These are phyloP conservation scores for Annona cherimola DNA, from an alignment of 164 flowering plant species.

Conservation along the genomic window DNA sequence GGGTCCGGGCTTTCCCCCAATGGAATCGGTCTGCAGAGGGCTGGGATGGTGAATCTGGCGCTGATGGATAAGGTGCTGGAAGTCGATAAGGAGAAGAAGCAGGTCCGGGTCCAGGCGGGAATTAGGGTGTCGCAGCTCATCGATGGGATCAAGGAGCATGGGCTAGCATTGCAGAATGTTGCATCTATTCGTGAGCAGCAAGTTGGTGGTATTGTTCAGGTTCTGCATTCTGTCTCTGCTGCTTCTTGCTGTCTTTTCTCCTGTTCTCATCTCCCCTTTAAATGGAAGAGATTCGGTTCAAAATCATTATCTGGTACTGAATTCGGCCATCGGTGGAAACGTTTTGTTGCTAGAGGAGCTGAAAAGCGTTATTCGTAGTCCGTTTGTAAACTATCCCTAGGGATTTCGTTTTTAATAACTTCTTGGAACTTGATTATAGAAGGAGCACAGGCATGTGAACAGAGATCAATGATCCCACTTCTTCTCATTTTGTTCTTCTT, in stretches of 20 bases:
- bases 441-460: neutral
- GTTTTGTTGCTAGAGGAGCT: neutral
- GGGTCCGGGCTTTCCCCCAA: slow-evolving; percentile 96
- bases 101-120: slow-evolving; percentile 85
- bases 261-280: neutral
- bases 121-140: slow-evolving; percentile 85
- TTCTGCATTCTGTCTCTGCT: slow-evolving; percentile 10
- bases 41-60: slow-evolving; percentile 93
- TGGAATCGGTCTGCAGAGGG: slow-evolving; percentile 80
- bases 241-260: neutral
- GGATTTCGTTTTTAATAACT: neutral
- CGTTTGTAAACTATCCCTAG: neutral
- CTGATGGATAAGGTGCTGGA: slow-evolving; percentile 85
- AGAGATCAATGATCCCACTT: neutral
- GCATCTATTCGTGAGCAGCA: slow-evolving; percentile 98
- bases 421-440: neutral
- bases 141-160: slow-evolving; percentile 78
- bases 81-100: slow-evolving; percentile 76
- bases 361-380: neutral
- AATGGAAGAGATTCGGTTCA: neutral
- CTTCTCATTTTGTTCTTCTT: neutral
- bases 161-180: slow-evolving; percentile 87
- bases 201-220: slow-evolving; percentile 96
- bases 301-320: too few species aligned
- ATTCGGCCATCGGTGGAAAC: neutral